These are phyloP conservation scores for Otatea glauca DNA, from an alignment of 176 grass and related monocot genomes.

Conservation along the genomic window DNA sequence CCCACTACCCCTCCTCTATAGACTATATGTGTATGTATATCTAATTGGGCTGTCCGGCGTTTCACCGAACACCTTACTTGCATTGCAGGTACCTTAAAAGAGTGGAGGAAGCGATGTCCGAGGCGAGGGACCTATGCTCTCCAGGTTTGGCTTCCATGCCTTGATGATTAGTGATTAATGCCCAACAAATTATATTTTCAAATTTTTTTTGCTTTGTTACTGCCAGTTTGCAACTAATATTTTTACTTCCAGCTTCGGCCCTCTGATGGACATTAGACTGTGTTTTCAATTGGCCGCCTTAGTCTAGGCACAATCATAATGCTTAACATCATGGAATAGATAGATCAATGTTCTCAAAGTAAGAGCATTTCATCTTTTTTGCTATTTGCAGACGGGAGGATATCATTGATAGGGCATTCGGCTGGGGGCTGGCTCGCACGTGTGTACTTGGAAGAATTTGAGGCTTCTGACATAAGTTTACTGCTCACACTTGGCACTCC, in stretches of 20 bases:
- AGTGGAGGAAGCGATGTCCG: slow-evolving; percentile 66
- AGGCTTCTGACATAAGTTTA: slow-evolving; percentile 64
- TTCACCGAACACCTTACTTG: slow-evolving; percentile 20
- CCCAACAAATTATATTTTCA: not conserved
- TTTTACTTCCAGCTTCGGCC: not conserved
- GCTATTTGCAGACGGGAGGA: slow-evolving; percentile 53
- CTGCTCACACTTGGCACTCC: slow-evolving; percentile 90
- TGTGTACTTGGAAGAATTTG: slow-evolving; percentile 79
- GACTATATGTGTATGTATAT: not conserved
- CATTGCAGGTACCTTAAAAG: slow-evolving; percentile 73
- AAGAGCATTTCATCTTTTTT: not conserved
- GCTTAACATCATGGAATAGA: not conserved
- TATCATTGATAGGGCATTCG: slow-evolving; percentile 92
- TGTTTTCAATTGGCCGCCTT: not conserved
- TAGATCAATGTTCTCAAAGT: not conserved
- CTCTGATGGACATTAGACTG: not conserved
- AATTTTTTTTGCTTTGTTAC: not conserved
- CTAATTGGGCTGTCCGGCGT: not conserved
- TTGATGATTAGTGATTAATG: not conserved
- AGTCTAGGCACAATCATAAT: not conserved
- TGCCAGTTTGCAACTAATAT: not conserved
- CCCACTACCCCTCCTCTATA: not conserved
- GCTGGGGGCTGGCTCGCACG: slow-evolving; percentile 90
- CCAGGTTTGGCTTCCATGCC: slow-evolving; percentile 38
- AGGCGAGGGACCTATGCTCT: slow-evolving; percentile 54